Evolutionary conservation across 495 filamentous ascomycete genomes (phyloP).

Genomic region (Penicillium verhagenii): DNA sequence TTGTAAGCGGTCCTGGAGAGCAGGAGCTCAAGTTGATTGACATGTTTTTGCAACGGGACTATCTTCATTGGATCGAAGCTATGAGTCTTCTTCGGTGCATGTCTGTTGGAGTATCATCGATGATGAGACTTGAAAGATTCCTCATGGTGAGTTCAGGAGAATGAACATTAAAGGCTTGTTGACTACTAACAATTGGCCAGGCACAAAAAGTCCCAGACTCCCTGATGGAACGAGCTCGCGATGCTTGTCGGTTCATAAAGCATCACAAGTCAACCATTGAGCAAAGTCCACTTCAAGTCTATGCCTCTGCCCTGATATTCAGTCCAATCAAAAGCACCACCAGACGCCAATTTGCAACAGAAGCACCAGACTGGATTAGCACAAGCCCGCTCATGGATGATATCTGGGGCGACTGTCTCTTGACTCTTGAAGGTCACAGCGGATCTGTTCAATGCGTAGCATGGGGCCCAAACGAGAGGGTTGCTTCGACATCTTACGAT

Average conservation of each 20-base stretch:
- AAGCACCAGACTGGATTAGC: constrained; percentile 18
- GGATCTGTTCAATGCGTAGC: constrained; percentile 2
- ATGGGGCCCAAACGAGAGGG: not conserved
- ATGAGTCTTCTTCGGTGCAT: not conserved
- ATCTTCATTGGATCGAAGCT: not conserved
- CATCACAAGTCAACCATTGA: constrained; percentile 25
- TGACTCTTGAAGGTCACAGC: constrained; percentile 26
- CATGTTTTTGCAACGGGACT: not conserved
- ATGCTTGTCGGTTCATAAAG: constrained; percentile 24
- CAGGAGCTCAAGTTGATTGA: not conserved
- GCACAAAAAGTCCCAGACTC: not conserved
- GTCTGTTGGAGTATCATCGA: not conserved
- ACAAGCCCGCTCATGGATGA: constrained; percentile 13
- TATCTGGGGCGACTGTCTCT: constrained; percentile 21
- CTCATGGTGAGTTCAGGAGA: no score
- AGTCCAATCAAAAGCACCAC: constrained; percentile 24
- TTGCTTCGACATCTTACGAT: not conserved
- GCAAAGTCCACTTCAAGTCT: constrained; percentile 30
- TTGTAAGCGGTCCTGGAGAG: not conserved
- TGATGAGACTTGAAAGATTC: not conserved
- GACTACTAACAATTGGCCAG: not conserved
- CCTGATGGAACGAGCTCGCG: not conserved
- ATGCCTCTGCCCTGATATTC: constrained; percentile 33
- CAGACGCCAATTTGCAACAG: constrained; percentile 10
- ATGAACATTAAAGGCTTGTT: no score